Evolutionary conservation across 768 basidiomycete genomes (phyloP).

Genomic region (Solioccasus polychromus): DNA sequence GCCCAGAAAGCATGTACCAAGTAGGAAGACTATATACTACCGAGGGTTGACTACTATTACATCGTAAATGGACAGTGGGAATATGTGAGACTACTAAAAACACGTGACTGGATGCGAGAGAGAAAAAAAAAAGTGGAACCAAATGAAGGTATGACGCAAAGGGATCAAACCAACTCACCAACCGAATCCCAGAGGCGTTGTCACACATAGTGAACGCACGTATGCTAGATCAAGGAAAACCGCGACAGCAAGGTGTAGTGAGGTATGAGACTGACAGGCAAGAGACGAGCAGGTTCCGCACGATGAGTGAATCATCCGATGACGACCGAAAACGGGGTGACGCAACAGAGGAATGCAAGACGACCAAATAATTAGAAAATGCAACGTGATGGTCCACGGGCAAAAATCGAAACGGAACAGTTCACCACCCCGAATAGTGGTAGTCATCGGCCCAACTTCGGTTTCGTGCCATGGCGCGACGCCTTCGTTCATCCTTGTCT

Average conservation of each 20-base stretch:
- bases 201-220: constrained; percentile 7
- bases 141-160: constrained; percentile 15
- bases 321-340: constrained; percentile 15
- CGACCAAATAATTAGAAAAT: constrained; percentile 23
- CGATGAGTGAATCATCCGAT: no score
- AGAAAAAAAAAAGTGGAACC: constrained; percentile 9
- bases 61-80: constrained; percentile 32
- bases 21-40: constrained; percentile 30
- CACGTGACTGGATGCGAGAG: constrained; percentile 23
- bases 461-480: constrained; percentile 53
- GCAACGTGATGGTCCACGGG: constrained; percentile 13
- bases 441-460: constrained; percentile 69
- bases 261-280: constrained; percentile 13
- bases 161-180: constrained; percentile 16
- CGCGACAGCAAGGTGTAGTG: constrained; percentile 10
- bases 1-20: constrained; percentile 8
- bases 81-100: constrained; percentile 25
- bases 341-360: constrained; percentile 18
- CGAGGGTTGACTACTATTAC: constrained; percentile 30
- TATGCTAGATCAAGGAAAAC: constrained; percentile 17
- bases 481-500: constrained; percentile 41
- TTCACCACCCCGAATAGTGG: constrained; percentile 63
- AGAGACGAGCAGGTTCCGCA: constrained; percentile 22
- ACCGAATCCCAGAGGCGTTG: constrained; percentile 9
- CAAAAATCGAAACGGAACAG: not conserved